phyloP scores from a whole-genome alignment of 768 basidiomycete genomes.

The Obba rivulosa region DNA sequence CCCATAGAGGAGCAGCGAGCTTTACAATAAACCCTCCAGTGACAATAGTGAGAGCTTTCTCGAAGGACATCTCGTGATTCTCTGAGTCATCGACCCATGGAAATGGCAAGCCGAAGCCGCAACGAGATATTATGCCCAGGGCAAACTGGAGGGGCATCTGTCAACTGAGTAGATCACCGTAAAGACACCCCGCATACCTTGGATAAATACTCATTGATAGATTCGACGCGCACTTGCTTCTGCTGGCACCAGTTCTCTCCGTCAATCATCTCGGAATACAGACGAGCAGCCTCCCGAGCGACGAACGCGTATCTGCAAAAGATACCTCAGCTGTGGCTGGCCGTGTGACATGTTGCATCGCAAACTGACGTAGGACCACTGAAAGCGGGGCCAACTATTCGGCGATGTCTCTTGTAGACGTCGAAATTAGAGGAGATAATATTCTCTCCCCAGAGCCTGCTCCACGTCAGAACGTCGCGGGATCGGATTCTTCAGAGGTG shows the following conservation, averaged over 20 bases:
- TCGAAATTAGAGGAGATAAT: constrained; percentile 1
- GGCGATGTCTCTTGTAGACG: constrained; percentile 1
- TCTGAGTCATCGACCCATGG: background rate
- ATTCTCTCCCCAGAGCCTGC: constrained; percentile 6
- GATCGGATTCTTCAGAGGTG: background rate
- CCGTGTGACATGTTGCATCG: background rate
- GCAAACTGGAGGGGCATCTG: background rate
- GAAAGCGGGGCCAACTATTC: constrained; percentile 5
- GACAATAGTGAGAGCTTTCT: background rate
- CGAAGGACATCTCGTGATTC: constrained; percentile 1
- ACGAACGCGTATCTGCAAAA: background rate
- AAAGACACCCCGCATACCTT: background rate
- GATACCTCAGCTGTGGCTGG: background rate
- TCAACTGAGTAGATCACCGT: background rate
- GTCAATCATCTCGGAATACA: constrained; percentile 4
- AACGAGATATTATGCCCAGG: background rate
- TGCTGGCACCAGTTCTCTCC: constrained; percentile 3
- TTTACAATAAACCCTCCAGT: background rate
- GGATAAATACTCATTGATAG: background rate
- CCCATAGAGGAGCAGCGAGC: constrained; percentile 1
- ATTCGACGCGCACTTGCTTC: background rate
- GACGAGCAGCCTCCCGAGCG: background rate
- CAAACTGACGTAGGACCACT: background rate
- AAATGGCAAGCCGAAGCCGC: background rate
- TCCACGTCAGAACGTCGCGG: background rate